phyloP scores from a whole-genome alignment of 2,329 filamentous ascomycete species.

The Plenodomus lindquistii region DNA sequence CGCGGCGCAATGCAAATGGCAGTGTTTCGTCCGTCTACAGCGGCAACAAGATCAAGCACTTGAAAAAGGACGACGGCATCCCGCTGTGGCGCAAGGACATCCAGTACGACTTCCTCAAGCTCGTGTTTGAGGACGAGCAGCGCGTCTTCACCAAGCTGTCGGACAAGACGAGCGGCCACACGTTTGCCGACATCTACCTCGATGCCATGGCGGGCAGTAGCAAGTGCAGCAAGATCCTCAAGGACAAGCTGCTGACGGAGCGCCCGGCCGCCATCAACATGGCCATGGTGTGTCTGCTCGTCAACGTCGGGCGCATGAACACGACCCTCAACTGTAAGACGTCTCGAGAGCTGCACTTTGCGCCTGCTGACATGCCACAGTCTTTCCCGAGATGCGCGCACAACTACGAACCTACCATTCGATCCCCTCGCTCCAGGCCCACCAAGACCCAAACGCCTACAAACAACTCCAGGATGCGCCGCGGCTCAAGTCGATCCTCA shows the following conservation, averaged over 20 bases:
- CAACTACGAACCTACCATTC: constrained; percentile 97
- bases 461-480: constrained; percentile 98
- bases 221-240: constrained; percentile 97
- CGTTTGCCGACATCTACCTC: constrained; percentile 94
- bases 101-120: constrained; percentile 81
- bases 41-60: constrained; percentile 77
- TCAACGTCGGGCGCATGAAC: constrained; percentile 98
- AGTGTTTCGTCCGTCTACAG: constrained; percentile 69
- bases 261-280: constrained; percentile 92
- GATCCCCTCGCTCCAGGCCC: constrained; percentile 92
- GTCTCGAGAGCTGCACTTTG: neutral
- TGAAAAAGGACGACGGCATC: constrained; percentile 88
- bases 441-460: constrained; percentile 93
- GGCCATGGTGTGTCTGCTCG: constrained; percentile 98
- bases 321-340: constrained; percentile 91
- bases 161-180: constrained; percentile 72
- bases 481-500: constrained; percentile 92
- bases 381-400: constrained; percentile 99
- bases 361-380: constrained; percentile 53
- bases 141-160: constrained; percentile 90
- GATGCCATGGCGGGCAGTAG: constrained; percentile 98
- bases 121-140: constrained; percentile 75
- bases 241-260: constrained; percentile 93
- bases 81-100: constrained; percentile 87
- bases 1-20: constrained; percentile 65